Evolutionary conservation across 257 asterid species (phyloP).

Genomic region (Gentiana dahurica): DNA sequence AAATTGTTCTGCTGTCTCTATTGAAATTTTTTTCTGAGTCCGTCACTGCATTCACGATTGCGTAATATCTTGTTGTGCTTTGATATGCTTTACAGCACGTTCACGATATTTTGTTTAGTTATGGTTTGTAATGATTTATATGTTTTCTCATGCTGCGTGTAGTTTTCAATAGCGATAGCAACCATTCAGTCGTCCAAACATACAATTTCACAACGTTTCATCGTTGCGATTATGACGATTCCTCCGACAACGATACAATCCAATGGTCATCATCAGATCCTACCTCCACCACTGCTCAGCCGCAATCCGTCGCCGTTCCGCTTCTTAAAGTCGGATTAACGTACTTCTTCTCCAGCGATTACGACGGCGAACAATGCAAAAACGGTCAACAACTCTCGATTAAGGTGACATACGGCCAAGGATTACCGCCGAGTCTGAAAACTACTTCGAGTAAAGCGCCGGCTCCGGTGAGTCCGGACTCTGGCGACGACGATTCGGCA

Average conservation of each 20-base stretch:
- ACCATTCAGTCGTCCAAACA: slow-evolving; percentile 77
- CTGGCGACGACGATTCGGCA: slow-evolving; percentile 45
- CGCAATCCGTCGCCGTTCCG: slow-evolving; percentile 46
- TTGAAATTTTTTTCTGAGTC: too few species aligned
- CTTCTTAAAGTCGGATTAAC: slow-evolving; percentile 36
- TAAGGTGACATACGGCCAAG: slow-evolving; percentile 58
- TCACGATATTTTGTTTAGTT: too few species aligned
- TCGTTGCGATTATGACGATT: slow-evolving; percentile 36
- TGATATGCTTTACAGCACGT: too few species aligned
- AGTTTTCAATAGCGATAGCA: slow-evolving; percentile 84
- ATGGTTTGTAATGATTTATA: too few species aligned
- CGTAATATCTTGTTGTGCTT: too few species aligned
- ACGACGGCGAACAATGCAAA: slow-evolving; percentile 80
- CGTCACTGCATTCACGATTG: too few species aligned
- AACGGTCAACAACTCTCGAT: slow-evolving; percentile 50
- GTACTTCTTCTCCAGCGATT: slow-evolving; percentile 68
- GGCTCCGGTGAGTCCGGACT: slow-evolving; percentile 37
- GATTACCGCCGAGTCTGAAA: slow-evolving; percentile 45
- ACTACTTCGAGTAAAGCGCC: slow-evolving; percentile 30
- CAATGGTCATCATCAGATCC: slow-evolving; percentile 65
- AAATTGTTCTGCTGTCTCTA: too few species aligned
- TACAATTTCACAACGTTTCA: slow-evolving; percentile 55
- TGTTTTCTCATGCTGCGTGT: slow-evolving; percentile 7
- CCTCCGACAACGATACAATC: slow-evolving; percentile 44
- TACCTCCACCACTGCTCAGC: slow-evolving; percentile 34